Evolutionary conservation across 352 stramenopile genomes (phyloP).

Genomic region (Phytophthora cajani): DNA sequence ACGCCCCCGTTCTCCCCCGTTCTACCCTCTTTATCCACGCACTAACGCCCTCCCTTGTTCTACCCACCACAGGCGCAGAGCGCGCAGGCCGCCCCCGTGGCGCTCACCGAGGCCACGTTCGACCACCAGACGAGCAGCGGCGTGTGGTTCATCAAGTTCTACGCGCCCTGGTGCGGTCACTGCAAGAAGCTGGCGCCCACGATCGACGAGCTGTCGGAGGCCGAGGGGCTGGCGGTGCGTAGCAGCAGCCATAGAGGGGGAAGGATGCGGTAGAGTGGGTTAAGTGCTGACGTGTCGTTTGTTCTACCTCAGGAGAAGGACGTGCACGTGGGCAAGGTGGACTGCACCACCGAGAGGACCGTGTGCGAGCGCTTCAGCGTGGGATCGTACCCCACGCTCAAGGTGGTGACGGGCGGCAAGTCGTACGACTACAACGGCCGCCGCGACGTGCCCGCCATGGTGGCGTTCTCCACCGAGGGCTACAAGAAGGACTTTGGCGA

Average conservation of each 20-base stretch:
- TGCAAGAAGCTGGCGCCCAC: constrained; percentile 82
- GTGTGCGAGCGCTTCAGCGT: constrained; percentile 85
- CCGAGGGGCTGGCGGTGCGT: constrained; percentile 34
- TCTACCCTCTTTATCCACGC: background rate
- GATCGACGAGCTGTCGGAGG: constrained; percentile 62
- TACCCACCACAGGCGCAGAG: constrained; percentile 11
- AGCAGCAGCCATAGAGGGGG: background rate
- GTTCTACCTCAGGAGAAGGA: constrained; percentile 25
- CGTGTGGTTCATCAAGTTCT: constrained; percentile 88
- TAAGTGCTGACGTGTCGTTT: background rate
- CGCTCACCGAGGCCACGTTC: constrained; percentile 61
- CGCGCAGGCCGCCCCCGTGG: constrained; percentile 34
- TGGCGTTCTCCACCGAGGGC: constrained; percentile 56
- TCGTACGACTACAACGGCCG: constrained; percentile 78
- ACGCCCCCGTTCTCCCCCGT: background rate
- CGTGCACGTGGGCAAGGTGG: constrained; percentile 71
- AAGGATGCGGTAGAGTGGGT: background rate
- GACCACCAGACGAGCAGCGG: constrained; percentile 58
- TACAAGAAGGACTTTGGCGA: constrained; percentile 81
- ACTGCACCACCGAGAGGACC: constrained; percentile 77
- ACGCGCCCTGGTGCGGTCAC: constrained; percentile 86
- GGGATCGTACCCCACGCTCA: constrained; percentile 84
- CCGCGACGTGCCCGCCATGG: constrained; percentile 63
- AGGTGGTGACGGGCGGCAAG: constrained; percentile 64
- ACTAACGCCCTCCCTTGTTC: background rate